A percentile compares a stretch with the other conserved stretches of the same genome.
Conservation (phyloP, 305 asterid species). For the Solanum hybrid region DNA sequence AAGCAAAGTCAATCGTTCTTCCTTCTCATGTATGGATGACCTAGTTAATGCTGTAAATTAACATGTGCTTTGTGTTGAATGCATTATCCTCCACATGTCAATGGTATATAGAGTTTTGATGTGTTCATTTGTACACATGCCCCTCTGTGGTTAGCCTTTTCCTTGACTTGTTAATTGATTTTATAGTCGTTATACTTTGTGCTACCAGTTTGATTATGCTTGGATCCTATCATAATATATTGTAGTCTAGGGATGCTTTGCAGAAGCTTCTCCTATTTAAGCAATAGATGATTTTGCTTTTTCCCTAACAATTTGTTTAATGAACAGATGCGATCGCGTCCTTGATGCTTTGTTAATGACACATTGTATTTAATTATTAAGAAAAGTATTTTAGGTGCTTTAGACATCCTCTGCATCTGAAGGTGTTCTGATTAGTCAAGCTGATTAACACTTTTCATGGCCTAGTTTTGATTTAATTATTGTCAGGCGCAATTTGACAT, state of each 20-base stretch:
- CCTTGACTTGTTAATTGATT: not conserved
- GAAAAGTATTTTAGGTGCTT: not conserved
- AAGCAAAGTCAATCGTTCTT: constrained; percentile 96
- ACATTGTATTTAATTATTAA: not conserved
- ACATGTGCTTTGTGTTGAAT: not conserved
- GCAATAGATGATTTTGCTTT: not conserved
- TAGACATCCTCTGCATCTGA: not conserved
- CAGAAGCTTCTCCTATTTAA: not conserved
- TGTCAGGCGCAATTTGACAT: not conserved
- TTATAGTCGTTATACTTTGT: not conserved
- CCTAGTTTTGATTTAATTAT: not conserved
- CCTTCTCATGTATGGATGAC: constrained; percentile 81
- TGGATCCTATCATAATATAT: not conserved
- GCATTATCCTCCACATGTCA: not conserved
- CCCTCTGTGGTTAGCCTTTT: not conserved
- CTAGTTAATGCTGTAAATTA: not conserved
- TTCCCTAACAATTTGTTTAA: not conserved
- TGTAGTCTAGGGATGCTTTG: not conserved
- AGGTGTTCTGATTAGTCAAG: not conserved
- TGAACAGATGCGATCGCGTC: not conserved
- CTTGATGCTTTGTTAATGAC: not conserved
- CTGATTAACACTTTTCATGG: not conserved
- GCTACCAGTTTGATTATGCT: not conserved
- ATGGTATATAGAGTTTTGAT: not conserved
- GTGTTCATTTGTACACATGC: not conserved